These are phyloP conservation scores for Exophiala sp. DNA, from an alignment of 2,329 filamentous ascomycete species.

Conservation along the genomic window DNA sequence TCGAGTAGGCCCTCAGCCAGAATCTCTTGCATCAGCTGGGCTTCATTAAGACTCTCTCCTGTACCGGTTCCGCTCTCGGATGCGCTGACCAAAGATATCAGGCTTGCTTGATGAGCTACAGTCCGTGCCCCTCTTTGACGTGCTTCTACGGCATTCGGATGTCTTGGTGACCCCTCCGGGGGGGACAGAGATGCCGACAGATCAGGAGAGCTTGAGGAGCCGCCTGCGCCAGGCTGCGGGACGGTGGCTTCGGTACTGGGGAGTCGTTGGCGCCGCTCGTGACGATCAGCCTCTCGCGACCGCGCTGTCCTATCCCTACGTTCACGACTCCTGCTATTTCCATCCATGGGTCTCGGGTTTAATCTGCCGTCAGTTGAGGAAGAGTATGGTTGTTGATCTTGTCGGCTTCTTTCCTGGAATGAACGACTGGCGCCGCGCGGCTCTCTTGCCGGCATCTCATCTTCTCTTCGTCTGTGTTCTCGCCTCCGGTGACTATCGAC, in stretches of 20 bases:
- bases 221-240: conserved; percentile 27
- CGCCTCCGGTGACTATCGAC: conserved; percentile 48
- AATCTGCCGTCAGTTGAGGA: conserved; percentile 19
- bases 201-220: conserved; percentile 18
- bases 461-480: conserved; percentile 42
- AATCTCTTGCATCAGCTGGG: conserved; percentile 84
- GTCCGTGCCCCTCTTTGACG: conserved; percentile 46
- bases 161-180: conserved; percentile 22
- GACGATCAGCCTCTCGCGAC: conserved; percentile 24
- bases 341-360: conserved; percentile 3
- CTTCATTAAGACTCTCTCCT: conserved; percentile 68
- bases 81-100: conserved; percentile 75
- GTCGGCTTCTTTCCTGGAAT: conserved; percentile 52
- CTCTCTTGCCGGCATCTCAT: conserved; percentile 53
- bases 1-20: conserved; percentile 80
- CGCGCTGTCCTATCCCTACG: conserved; percentile 37
- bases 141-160: conserved; percentile 30
- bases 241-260: conserved; percentile 6
- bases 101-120: conserved; percentile 82
- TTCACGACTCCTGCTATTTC: conserved; percentile 37
- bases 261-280: conserved; percentile 13
- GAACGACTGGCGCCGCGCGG: conserved; percentile 64
- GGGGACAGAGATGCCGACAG: conserved; percentile 13
- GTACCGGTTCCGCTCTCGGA: conserved; percentile 48
- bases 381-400: conserved; percentile 29